These are phyloP conservation scores for Alnus glutinosa DNA, from an alignment of 306 rosid species.

Conservation along the genomic window DNA sequence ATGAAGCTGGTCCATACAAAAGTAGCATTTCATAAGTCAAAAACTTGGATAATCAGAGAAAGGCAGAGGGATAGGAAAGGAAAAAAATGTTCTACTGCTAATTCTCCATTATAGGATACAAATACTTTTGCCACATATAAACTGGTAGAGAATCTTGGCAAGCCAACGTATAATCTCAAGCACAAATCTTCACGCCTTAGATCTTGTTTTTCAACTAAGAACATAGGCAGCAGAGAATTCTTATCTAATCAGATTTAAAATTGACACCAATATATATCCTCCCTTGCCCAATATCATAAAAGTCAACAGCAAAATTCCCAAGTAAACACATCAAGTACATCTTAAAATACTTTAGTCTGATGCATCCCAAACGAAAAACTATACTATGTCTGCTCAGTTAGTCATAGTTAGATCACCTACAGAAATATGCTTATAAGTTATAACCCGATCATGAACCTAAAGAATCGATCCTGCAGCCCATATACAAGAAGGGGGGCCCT, in stretches of 20 bases:
- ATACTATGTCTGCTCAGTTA: background rate
- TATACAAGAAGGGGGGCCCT: background rate
- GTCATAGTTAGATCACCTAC: background rate
- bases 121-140: background rate
- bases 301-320: background rate
- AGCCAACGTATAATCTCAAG: background rate
- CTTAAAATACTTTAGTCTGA: background rate
- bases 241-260: background rate
- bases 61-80: background rate
- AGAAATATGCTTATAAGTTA: background rate
- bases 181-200: background rate
- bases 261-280: background rate
- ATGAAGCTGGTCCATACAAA: conserved; percentile 18
- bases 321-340: background rate
- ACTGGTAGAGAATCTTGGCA: background rate
- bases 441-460: background rate
- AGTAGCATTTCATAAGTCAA: background rate
- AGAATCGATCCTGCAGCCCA: background rate
- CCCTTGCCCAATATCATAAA: conserved; percentile 1
- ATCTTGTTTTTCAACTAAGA: background rate
- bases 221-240: background rate
- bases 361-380: background rate
- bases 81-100: background rate
- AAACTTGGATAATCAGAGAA: background rate
- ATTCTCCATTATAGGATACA: background rate